phyloP scores from a whole-genome alignment of 2,329 filamentous ascomycete species.

The Scytalidium lignicola region DNA sequence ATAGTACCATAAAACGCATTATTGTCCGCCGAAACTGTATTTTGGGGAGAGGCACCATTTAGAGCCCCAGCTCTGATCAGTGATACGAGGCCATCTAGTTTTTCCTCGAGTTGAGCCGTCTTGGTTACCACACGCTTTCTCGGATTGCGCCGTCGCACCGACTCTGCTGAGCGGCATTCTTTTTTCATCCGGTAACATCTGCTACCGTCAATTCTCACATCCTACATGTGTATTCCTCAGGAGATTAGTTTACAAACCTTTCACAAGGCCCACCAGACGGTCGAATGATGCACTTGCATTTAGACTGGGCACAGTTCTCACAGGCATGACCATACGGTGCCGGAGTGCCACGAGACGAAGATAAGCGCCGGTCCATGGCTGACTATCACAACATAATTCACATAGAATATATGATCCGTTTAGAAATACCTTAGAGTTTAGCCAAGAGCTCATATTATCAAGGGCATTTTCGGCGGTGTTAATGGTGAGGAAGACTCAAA shows the following conservation, averaged over 20 bases:
- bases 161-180: constrained; percentile 39
- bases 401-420: no score
- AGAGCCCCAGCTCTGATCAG: constrained; percentile 29
- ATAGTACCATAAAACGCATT: no score
- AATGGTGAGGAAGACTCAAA: no score
- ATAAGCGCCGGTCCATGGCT: no score
- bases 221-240: not conserved
- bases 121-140: constrained; percentile 31
- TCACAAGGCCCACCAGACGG: constrained; percentile 25
- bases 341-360: constrained; percentile 1
- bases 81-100: constrained; percentile 43
- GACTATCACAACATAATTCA: no score
- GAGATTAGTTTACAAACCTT: constrained; percentile 20
- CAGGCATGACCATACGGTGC: constrained; percentile 38
- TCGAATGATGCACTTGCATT: constrained; percentile 43
- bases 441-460: no score
- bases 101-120: constrained; percentile 44
- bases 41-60: constrained; percentile 1
- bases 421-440: no score
- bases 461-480: no score
- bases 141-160: constrained; percentile 33
- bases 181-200: constrained; percentile 42
- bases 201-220: not conserved
- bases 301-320: constrained; percentile 41
- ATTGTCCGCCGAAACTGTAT: not conserved